phyloP scores from a whole-genome alignment of 129 eudicot genomes.

The Tagetes erecta region DNA sequence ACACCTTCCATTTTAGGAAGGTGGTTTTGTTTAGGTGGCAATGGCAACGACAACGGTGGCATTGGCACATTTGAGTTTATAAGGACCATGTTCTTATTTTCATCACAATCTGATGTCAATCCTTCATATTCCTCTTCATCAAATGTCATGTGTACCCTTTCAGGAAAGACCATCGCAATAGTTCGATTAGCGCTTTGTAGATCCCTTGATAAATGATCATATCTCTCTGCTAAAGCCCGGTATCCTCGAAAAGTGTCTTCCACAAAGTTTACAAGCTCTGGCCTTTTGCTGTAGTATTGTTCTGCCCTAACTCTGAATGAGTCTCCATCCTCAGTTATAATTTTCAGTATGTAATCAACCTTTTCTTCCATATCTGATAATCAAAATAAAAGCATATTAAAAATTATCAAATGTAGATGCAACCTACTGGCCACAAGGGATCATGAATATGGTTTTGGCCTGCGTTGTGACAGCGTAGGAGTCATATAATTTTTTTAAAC shows the following conservation, averaged over 20 bases:
- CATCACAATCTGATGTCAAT: slow-evolving; percentile 7
- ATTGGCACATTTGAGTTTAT: slow-evolving; percentile 19
- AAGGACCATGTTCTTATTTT: slow-evolving; percentile 19
- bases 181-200: slow-evolving; percentile 71
- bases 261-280: slow-evolving; percentile 54
- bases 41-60: slow-evolving; percentile 31
- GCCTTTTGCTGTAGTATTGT: slow-evolving; percentile 66
- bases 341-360: slow-evolving; percentile 52
- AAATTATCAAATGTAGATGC: background rate
- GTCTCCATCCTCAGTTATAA: slow-evolving; percentile 70
- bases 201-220: slow-evolving; percentile 62
- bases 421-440: background rate
- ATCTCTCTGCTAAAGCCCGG: slow-evolving; percentile 71
- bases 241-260: slow-evolving; percentile 63
- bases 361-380: slow-evolving; percentile 71
- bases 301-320: slow-evolving; percentile 63
- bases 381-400: slow-evolving; percentile 6
- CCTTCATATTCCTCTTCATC: slow-evolving; percentile 59
- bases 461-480: background rate
- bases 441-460: background rate
- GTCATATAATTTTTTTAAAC: too few species aligned
- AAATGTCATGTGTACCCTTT: slow-evolving; percentile 51
- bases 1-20: slow-evolving; percentile 37
- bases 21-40: slow-evolving; percentile 41
- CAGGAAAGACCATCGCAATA: slow-evolving; percentile 61